Evolutionary conservation across 2,329 filamentous ascomycete species (phyloP).

Genomic region (Emergomyces orientalis): DNA sequence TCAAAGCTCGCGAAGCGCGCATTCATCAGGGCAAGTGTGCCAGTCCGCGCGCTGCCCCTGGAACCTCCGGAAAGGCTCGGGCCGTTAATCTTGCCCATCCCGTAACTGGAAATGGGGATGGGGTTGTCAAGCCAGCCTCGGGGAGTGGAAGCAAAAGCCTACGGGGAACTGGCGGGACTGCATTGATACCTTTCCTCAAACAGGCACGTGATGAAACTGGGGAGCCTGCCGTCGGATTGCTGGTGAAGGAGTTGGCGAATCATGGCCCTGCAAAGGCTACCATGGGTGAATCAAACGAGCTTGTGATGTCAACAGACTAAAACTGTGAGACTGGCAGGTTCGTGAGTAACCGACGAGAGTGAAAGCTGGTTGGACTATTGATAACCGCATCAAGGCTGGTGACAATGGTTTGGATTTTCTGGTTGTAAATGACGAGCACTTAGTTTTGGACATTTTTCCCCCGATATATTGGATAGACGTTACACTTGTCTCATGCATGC

Average conservation of each 20-base stretch:
- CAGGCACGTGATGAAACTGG: constrained; percentile 94
- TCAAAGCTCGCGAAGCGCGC: constrained; percentile 69
- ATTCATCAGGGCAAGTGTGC: constrained; percentile 45
- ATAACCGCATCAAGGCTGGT: background rate
- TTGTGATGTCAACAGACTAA: background rate
- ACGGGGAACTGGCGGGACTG: constrained; percentile 85
- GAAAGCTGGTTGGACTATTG: no score
- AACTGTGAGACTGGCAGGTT: background rate
- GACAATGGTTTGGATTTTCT: background rate
- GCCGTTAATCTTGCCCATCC: constrained; percentile 1
- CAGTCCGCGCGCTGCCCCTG: constrained; percentile 34
- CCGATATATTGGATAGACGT: background rate
- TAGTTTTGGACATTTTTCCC: background rate
- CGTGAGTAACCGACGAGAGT: background rate
- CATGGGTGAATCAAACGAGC: constrained; percentile 18
- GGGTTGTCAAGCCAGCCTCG: constrained; percentile 24
- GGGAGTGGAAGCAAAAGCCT: constrained; percentile 48
- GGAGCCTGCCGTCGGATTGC: constrained; percentile 70
- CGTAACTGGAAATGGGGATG: background rate
- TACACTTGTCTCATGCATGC: background rate
- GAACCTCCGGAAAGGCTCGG: background rate
- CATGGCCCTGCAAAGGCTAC: constrained; percentile 36
- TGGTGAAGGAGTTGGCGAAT: constrained; percentile 51
- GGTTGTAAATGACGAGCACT: background rate
- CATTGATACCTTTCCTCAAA: constrained; percentile 89